Percentiles rank a stretch among this genome's conserved stretches.
Evolutionary conservation across 2,329 filamentous ascomycete species (phyloP).

Genomic region (Talaromyces sp.): DNA sequence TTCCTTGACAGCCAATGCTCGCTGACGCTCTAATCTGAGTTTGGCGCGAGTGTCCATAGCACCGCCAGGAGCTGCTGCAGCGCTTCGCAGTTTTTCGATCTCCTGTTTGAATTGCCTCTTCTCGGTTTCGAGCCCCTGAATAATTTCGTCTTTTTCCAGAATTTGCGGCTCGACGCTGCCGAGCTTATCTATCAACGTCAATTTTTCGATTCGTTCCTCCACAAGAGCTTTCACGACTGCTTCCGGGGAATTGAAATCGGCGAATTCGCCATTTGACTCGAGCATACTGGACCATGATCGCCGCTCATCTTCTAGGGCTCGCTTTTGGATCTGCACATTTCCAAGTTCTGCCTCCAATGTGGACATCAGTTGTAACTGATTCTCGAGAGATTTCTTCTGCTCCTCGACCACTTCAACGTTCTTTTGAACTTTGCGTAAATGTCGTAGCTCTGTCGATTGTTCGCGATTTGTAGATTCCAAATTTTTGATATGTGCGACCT

Average conservation of each 20-base stretch:
- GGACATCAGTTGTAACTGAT: slow-evolving; percentile 71
- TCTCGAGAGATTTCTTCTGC: slow-evolving; percentile 80
- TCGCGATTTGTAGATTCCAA: slow-evolving; percentile 79
- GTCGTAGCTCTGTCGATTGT: slow-evolving; percentile 73
- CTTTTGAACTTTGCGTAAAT: slow-evolving; percentile 75
- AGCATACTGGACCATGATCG: slow-evolving; percentile 84
- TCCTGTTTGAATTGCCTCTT: slow-evolving; percentile 63
- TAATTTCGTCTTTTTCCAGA: slow-evolving; percentile 69
- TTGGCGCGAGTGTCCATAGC: slow-evolving; percentile 63
- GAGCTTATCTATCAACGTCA: slow-evolving; percentile 74
- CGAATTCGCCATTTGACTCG: slow-evolving; percentile 61
- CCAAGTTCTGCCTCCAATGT: slow-evolving; percentile 71
- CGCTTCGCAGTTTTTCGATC: slow-evolving; percentile 64
- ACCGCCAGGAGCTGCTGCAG: slow-evolving; percentile 38
- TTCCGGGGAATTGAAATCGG: slow-evolving; percentile 84
- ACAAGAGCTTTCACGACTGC: slow-evolving; percentile 80
- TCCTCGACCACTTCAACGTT: slow-evolving; percentile 94
- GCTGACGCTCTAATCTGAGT: slow-evolving; percentile 78
- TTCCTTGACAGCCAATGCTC: slow-evolving; percentile 81
- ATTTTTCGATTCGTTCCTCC: slow-evolving; percentile 74
- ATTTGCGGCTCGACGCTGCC: slow-evolving; percentile 77
- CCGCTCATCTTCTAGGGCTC: slow-evolving; percentile 84
- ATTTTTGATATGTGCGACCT: slow-evolving; percentile 83
- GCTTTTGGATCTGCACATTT: slow-evolving; percentile 76
- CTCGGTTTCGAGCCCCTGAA: slow-evolving; percentile 69